Percentiles rank a stretch among this genome's conserved stretches.
phyloP scores from a whole-genome alignment of 306 rosid species.

The Dalbergia cochinchinensis region DNA sequence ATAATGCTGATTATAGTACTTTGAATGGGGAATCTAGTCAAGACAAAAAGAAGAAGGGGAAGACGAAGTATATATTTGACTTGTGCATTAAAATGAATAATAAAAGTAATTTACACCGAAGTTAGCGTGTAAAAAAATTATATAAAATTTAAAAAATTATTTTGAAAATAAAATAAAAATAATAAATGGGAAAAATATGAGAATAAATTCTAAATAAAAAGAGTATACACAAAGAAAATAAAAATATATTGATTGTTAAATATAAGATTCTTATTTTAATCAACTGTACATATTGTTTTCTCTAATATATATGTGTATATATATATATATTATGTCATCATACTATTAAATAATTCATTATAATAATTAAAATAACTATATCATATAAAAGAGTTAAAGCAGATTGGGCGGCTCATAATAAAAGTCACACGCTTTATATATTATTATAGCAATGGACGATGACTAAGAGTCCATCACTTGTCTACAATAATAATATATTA shows the following conservation, averaged over 20 bases:
- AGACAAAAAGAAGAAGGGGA: no score
- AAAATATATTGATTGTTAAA: no score
- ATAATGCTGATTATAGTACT: no score
- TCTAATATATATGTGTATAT: no score
- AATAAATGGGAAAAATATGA: no score
- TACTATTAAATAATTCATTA: background rate
- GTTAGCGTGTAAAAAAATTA: background rate
- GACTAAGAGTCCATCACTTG: background rate
- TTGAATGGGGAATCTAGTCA: no score
- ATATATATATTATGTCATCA: background rate
- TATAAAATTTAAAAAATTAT: no score
- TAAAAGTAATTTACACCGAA: background rate
- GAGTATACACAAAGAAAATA: background rate
- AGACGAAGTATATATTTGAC: background rate
- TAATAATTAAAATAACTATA: background rate
- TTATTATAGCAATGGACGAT: background rate
- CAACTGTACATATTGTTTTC: no score
- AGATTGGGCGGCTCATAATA: background rate
- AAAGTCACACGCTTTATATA: background rate
- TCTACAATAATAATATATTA: background rate
- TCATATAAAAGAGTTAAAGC: background rate
- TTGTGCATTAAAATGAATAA: background rate
- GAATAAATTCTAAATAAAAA: no score
- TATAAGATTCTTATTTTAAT: no score
- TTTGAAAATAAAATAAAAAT: no score